Evolutionary conservation across 345 rosid genomes (phyloP), one percentile per base, ranked within the genome.

Genomic region (Geranium rotundifolium): DNA sequence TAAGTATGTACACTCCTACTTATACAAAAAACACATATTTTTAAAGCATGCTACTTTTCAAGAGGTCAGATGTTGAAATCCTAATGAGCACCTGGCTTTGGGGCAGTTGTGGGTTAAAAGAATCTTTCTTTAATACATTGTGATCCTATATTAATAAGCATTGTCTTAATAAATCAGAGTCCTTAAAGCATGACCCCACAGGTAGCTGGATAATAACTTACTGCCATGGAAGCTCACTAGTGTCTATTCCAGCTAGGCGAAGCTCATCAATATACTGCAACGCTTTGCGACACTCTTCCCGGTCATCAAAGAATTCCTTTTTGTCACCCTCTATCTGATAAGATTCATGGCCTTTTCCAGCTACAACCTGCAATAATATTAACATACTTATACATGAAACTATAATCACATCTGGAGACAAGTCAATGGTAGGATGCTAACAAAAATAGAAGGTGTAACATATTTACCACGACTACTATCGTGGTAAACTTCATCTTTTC

Each of bases 201-300:
- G 50, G 56, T 29, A 17, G 72, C 58, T 10, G 49, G 14, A 65
- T 20, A 65, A 64, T 58, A 57, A 79, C 79, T 77, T 77, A 93
- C 97, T 91, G 77, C 99, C 99, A 90, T 20, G 99, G 97, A 68
- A 93, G 84, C 80, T 93, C 99, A 69, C 96, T 89, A 1, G 96
- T 87, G 77, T 85, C 97, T 65, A 93, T 93, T 75, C 97, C 99
- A 60, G 97, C 90, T 84, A 71, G 93, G 74, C 89, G 99, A 71
- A 90, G 96, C 76, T 88, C 96, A 62, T 89, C 99, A 56, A 88
- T 97, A 60, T 83, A 83, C 68, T 89, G 96, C 79, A 86, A 79
- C 73, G 99, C 97, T 77, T 90, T 95, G 57, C 91, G 76, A 55
- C 99, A 87, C 75, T 87, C 97, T 63, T 89, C 95, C 54, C 96